phyloP scores from a whole-genome alignment of 2,329 filamentous ascomycete species.

The Bipolaris sorokiniana region DNA sequence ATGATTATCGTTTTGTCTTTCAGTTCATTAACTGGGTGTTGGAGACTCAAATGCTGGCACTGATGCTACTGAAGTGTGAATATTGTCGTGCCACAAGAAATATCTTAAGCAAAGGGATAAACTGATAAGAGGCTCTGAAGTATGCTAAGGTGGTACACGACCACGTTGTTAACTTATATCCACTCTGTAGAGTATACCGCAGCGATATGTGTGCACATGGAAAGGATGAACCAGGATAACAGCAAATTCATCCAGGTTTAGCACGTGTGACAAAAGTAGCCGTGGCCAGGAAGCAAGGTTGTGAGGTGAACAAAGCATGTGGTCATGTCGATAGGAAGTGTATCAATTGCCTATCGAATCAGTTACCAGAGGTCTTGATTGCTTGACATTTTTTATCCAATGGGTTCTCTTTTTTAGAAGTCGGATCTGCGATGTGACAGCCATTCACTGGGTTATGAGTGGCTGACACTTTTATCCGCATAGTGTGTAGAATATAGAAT shows the following conservation, averaged over 20 bases:
- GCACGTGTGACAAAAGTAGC: slow-evolving; percentile 39
- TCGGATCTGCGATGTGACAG: slow-evolving; percentile 15
- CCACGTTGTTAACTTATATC: slow-evolving; percentile 28
- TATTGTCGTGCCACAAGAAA: slow-evolving; percentile 15
- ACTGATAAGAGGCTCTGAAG: slow-evolving; percentile 27
- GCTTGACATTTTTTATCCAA: slow-evolving; percentile 22
- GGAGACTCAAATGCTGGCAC: background rate
- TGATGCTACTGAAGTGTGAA: background rate
- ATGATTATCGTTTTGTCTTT: slow-evolving; percentile 20
- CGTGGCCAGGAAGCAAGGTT: slow-evolving; percentile 27
- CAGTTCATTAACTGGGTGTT: background rate
- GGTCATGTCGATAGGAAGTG: slow-evolving; percentile 12
- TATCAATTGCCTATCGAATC: slow-evolving; percentile 32
- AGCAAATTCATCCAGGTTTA: slow-evolving; percentile 22
- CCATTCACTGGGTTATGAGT: slow-evolving; percentile 25
- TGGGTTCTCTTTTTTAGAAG: slow-evolving; percentile 30
- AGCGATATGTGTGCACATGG: slow-evolving; percentile 34
- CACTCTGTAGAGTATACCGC: slow-evolving; percentile 22
- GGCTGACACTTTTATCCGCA: slow-evolving; percentile 40
- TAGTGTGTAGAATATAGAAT: slow-evolving; percentile 34
- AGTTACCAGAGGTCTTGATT: slow-evolving; percentile 9
- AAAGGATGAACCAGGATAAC: slow-evolving; percentile 34
- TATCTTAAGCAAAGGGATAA: slow-evolving; percentile 24
- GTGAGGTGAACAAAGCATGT: slow-evolving; percentile 11
- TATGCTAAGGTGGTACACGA: slow-evolving; percentile 35